A percentile compares a stretch with the other conserved stretches of the same genome.
Conservation (phyloP, 306 rosid genomes). For the Potentilla sterilis region DNA sequence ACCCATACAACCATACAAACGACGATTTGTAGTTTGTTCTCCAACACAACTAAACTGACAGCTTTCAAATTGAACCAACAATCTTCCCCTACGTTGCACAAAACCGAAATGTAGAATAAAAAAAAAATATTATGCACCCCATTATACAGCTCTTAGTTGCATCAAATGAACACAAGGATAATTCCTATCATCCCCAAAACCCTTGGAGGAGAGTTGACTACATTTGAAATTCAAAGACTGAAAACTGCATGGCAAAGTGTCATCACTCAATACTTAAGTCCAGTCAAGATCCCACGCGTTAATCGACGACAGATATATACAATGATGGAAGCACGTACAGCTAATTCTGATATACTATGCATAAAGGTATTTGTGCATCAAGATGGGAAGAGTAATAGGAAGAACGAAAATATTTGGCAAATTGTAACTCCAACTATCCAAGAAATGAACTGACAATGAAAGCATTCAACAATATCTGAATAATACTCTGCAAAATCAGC, state of each 20-base stretch:
- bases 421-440: neutral
- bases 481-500: neutral
- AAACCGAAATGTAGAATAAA: neutral
- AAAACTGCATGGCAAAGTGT: neutral
- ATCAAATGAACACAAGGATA: neutral
- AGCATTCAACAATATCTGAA: neutral
- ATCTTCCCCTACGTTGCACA: neutral
- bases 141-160: neutral
- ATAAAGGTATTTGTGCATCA: neutral
- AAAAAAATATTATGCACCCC: neutral
- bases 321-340: neutral
- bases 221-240: too few relatives aligned
- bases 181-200: neutral
- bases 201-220: neutral
- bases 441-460: neutral
- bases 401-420: neutral
- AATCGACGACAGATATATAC: neutral
- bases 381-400: neutral
- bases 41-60: neutral
- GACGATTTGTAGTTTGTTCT: neutral
- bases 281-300: neutral
- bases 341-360: neutral
- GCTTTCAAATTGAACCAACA: neutral
- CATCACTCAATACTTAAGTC: neutral
- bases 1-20: neutral